Conservation (phyloP, 1,284 basidiomycete species). For the Inonotus obliquus region DNA sequence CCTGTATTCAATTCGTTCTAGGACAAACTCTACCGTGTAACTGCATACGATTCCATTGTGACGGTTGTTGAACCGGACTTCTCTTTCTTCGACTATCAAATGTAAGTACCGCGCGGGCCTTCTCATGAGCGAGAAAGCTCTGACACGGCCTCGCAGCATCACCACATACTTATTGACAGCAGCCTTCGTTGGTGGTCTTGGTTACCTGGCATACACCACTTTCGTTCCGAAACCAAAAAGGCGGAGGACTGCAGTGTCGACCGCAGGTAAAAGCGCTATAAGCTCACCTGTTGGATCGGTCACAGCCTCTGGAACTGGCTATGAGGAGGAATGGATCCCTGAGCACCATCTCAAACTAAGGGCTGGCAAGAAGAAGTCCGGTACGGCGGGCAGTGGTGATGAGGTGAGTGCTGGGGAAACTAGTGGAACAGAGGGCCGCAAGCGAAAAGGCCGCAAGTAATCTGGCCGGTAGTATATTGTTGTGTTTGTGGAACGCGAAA, state of each 20-base stretch:
- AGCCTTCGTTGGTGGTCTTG: slow-evolving; percentile 58
- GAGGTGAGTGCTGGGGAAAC: slow-evolving; percentile 58
- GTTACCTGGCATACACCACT: slow-evolving; percentile 65
- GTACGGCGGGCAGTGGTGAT: slow-evolving; percentile 54
- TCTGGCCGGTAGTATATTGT: too few relatives aligned
- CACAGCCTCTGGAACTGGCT: slow-evolving; percentile 68
- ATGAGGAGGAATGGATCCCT: slow-evolving; percentile 92
- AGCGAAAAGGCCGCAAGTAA: slow-evolving; percentile 56
- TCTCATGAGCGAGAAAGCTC: neutral
- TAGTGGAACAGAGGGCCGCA: slow-evolving; percentile 54
- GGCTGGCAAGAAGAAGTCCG: slow-evolving; percentile 49
- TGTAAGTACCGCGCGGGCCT: slow-evolving; percentile 44
- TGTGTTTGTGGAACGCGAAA: neutral
- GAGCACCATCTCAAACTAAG: slow-evolving; percentile 76
- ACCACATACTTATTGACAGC: slow-evolving; percentile 73
- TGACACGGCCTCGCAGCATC: slow-evolving; percentile 40
- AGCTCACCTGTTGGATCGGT: slow-evolving; percentile 56
- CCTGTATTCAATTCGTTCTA: slow-evolving; percentile 26
- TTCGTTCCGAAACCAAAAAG: slow-evolving; percentile 63
- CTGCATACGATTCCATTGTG: slow-evolving; percentile 76
- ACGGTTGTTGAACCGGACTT: slow-evolving; percentile 78
- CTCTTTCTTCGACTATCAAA: slow-evolving; percentile 76
- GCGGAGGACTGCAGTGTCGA: slow-evolving; percentile 28
- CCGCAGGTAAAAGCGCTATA: slow-evolving; percentile 25
- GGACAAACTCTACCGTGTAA: slow-evolving; percentile 55